Evolutionary conservation across 148 eudicot species (phyloP), one percentile per base, ranked within the genome.

Genomic region (Bassia scoparia): DNA sequence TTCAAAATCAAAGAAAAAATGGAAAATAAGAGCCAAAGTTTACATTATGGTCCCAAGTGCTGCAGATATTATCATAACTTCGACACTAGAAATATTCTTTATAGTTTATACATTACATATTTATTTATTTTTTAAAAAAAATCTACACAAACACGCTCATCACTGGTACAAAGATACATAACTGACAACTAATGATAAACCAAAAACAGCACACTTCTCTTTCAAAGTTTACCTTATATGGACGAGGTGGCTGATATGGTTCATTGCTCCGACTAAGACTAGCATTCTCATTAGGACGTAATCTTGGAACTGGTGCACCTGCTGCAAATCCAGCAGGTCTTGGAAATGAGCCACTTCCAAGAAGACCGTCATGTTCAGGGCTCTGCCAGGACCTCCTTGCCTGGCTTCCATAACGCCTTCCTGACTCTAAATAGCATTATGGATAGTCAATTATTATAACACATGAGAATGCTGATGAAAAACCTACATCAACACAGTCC

Each of bases 171-270:
- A n/a, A n/a, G 56, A 30, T 33, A 27, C 17, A 23, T 1, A 67
- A 24, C 14, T 38, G 17, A n/a, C 69, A 59, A 75, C 30, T 37
- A 55, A 49, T 18, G 34, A 60, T 46, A 41, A 34, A 54, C 30
- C 49, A 73, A 29, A 65, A 46, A 65, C 46, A 64, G 21, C 64
- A 58, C 60, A 41, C 21, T 49, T 49, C 21, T 52, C 10, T 20
- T 52, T 50, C 1, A 44, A 55, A 79, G 73, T 17, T 69, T 61
- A 92, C 99, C 94, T 90, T 96, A 74, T 86, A 92, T 73, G 96
- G 99, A 24, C 97, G 96, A 80, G 99, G 99, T 78, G 99, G 99
- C 33, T 96, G 96, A 85, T 96, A 96, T 48, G 96, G 92, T 80
- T 90, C 99, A 81, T 71, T 87, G 82, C 86, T 92, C 84, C 71